Evolutionary conservation across 495 filamentous ascomycete genomes (phyloP).

Genomic region (Evansstolkia leycettana): DNA sequence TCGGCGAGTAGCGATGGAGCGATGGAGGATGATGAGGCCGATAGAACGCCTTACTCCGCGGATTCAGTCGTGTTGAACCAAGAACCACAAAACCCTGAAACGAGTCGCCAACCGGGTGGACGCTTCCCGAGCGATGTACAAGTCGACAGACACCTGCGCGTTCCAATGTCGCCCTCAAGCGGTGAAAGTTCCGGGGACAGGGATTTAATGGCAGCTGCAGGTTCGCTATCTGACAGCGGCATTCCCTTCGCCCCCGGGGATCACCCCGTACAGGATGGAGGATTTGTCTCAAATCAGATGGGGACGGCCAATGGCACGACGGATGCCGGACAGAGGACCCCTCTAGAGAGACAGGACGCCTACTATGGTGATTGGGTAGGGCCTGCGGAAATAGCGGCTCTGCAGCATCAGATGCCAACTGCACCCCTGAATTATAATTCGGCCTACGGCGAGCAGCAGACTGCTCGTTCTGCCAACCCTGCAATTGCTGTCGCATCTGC

Average conservation of each 20-base stretch:
- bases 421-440: background rate
- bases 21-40: conserved; percentile 81
- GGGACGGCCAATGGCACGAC: conserved; percentile 1
- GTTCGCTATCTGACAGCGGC: conserved; percentile 37
- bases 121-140: conserved; percentile 81
- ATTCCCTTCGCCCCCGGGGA: conserved; percentile 12
- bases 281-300: conserved; percentile 7
- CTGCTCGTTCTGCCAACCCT: conserved; percentile 3
- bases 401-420: conserved; percentile 9
- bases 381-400: conserved; percentile 13
- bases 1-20: conserved; percentile 61
- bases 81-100: conserved; percentile 34
- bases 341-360: conserved; percentile 16
- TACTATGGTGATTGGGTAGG: conserved; percentile 35
- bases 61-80: conserved; percentile 34
- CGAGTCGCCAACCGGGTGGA: conserved; percentile 70
- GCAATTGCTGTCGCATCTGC: conserved; percentile 10
- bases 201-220: conserved; percentile 47
- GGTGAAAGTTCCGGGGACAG: conserved; percentile 52
- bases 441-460: conserved; percentile 1
- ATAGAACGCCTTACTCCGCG: conserved; percentile 56
- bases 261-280: conserved; percentile 7
- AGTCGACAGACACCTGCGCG: conserved; percentile 67
- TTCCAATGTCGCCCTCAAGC: conserved; percentile 64
- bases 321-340: background rate